Evolutionary conservation across 208 protist genomes (phyloP).

Genomic region (Wallacemonas collosoma): DNA sequence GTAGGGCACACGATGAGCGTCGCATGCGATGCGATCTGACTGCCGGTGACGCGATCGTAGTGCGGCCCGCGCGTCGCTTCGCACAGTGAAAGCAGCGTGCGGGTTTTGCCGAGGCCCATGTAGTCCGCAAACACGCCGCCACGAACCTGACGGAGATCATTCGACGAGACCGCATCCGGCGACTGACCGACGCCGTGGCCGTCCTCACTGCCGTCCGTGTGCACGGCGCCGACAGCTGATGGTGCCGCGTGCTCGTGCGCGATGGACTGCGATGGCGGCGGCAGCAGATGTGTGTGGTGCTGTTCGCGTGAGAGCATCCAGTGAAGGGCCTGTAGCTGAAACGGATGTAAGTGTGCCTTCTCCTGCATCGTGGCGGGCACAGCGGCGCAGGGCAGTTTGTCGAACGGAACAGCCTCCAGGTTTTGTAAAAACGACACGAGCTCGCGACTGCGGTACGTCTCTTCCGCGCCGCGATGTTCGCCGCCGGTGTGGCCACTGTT

Average conservation of each 20-base stretch:
- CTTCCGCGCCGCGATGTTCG: neutral
- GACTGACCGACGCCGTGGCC: neutral
- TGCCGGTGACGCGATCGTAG: constrained; percentile 52
- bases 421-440: constrained; percentile 52
- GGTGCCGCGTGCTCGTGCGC: no score
- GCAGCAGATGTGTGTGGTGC: neutral
- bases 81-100: constrained; percentile 72
- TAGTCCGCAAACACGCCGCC: constrained; percentile 78
- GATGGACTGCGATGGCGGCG: neutral
- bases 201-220: neutral
- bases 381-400: constrained; percentile 43
- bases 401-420: constrained; percentile 43
- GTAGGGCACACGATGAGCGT: constrained; percentile 84
- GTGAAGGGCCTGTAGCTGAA: constrained; percentile 66
- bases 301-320: constrained; percentile 56
- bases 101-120: constrained; percentile 81
- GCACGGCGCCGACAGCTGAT: neutral
- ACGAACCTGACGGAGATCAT: constrained; percentile 21
- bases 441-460: constrained; percentile 26
- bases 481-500: neutral
- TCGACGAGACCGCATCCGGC: neutral
- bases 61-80: constrained; percentile 44
- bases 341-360: constrained; percentile 41
- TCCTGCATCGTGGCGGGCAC: constrained; percentile 48
- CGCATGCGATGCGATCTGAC: constrained; percentile 53